A percentile compares a stretch with the other conserved stretches of the same genome.
Evolutionary conservation across 2,329 filamentous ascomycete species (phyloP).

Genomic region (Colletotrichum agaves): DNA sequence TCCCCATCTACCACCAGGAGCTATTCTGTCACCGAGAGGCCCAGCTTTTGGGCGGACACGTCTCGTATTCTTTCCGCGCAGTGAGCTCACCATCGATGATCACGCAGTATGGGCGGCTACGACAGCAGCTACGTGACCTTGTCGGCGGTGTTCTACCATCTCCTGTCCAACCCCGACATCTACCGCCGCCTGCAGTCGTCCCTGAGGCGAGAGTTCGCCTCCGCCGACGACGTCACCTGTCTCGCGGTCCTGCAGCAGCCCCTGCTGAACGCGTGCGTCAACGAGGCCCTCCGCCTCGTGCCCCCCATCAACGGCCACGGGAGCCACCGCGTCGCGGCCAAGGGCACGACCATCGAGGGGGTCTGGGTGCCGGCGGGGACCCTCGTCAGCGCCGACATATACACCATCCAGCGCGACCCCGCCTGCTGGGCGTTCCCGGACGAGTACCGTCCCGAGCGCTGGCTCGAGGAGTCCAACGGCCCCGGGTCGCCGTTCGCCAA

Average conservation of each 20-base stretch:
- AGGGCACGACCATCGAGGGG: not conserved
- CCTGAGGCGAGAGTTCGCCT: not conserved
- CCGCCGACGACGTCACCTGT: not conserved
- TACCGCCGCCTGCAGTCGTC: slow-evolving; percentile 13
- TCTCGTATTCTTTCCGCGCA: too few relatives aligned
- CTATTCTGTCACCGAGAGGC: too few relatives aligned
- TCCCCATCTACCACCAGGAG: not conserved
- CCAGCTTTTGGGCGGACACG: too few relatives aligned
- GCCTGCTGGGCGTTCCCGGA: slow-evolving; percentile 54
- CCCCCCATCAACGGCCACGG: slow-evolving; percentile 53
- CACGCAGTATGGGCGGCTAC: slow-evolving; percentile 25
- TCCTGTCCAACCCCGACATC: not conserved
- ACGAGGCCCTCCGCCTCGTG: slow-evolving; percentile 65
- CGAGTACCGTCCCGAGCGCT: slow-evolving; percentile 61
- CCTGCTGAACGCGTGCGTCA: slow-evolving; percentile 57
- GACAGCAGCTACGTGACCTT: slow-evolving; percentile 11
- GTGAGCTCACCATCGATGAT: too few relatives aligned
- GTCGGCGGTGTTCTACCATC: slow-evolving; percentile 24
- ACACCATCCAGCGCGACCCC: slow-evolving; percentile 50
- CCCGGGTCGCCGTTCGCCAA: slow-evolving; percentile 13
- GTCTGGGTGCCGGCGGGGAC: slow-evolving; percentile 14
- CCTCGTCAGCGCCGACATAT: slow-evolving; percentile 22
- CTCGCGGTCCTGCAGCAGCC: slow-evolving; percentile 13
- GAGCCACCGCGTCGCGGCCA: slow-evolving; percentile 4
- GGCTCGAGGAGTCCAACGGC: slow-evolving; percentile 44